A percentile compares a stretch with the other conserved stretches of the same genome.
Conservation (phyloP, 2,329 filamentous ascomycete genomes). For the Fusarium temperatum region DNA sequence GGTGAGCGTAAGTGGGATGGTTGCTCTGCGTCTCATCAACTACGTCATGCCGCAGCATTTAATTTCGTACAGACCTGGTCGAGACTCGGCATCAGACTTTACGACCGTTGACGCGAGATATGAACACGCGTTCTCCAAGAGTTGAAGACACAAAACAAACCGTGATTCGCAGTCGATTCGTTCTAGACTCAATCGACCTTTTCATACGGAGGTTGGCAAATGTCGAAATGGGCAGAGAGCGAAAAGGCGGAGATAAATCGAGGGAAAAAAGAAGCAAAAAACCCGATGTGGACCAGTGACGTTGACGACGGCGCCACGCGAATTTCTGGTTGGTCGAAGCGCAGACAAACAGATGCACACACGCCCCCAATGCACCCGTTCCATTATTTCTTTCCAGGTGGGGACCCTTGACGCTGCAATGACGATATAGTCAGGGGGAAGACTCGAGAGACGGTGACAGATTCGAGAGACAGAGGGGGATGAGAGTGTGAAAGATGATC, state of each 20-base stretch:
- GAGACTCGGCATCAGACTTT: slow-evolving; percentile 7
- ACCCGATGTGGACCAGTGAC: slow-evolving; percentile 36
- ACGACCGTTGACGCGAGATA: background rate
- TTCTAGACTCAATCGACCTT: slow-evolving; percentile 18
- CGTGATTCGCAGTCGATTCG: background rate
- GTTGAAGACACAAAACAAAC: background rate
- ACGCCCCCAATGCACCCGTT: background rate
- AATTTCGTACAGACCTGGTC: slow-evolving; percentile 11
- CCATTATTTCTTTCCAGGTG: slow-evolving; percentile 33
- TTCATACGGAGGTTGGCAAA: slow-evolving; percentile 1
- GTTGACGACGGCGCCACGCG: slow-evolving; percentile 37
- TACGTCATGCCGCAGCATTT: slow-evolving; percentile 36
- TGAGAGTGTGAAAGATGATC: background rate
- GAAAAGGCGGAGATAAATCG: slow-evolving; percentile 22
- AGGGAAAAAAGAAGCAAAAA: background rate
- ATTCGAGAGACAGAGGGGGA: background rate
- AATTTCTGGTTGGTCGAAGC: slow-evolving; percentile 26
- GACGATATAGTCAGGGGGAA: slow-evolving; percentile 37
- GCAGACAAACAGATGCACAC: slow-evolving; percentile 15
- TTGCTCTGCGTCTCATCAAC: background rate
- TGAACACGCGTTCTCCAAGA: background rate
- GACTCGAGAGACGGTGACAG: slow-evolving; percentile 12
- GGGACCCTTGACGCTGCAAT: slow-evolving; percentile 44
- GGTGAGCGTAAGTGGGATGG: slow-evolving; percentile 7
- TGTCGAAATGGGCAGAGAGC: slow-evolving; percentile 5